These are phyloP conservation scores for Sugiyamaella mastotermitis DNA, from an alignment of 805 yeast species.

Conservation along the genomic window DNA sequence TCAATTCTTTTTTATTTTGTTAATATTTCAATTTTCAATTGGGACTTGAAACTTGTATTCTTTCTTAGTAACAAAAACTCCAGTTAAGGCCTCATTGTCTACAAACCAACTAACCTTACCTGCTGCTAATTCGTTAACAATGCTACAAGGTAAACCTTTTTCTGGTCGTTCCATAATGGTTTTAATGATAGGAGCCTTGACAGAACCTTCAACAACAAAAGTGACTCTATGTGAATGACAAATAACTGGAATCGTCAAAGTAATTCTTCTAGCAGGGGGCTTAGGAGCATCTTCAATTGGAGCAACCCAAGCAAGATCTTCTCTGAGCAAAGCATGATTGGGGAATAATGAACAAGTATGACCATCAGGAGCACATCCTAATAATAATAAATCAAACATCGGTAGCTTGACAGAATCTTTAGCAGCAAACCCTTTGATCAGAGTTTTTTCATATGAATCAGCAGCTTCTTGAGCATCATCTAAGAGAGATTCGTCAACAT, in stretches of 20 bases:
- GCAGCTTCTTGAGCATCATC: conserved; percentile 75
- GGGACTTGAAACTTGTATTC: conserved; percentile 53
- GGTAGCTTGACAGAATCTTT: conserved; percentile 96
- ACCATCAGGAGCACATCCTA: conserved; percentile 99
- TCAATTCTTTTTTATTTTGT: too few relatives aligned
- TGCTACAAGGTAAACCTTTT: conserved; percentile 88
- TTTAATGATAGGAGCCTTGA: conserved; percentile 87
- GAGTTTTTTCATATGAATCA: conserved; percentile 79
- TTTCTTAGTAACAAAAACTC: conserved; percentile 66
- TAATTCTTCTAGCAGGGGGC: conserved; percentile 80
- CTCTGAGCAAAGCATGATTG: conserved; percentile 80
- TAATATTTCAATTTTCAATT: too few relatives aligned
- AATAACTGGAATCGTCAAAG: conserved; percentile 88
- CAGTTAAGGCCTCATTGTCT: conserved; percentile 84
- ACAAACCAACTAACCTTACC: conserved; percentile 97
- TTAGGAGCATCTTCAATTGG: conserved; percentile 89
- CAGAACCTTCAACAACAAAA: conserved; percentile 93
- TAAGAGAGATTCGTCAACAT: conserved; percentile 71
- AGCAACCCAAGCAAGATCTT: conserved; percentile 89
- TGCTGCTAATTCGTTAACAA: conserved; percentile 94
- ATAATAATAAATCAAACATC: conserved; percentile 80
- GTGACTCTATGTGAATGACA: conserved; percentile 90
- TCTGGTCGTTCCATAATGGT: conserved; percentile 96
- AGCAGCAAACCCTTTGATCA: conserved; percentile 87
- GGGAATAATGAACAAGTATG: conserved; percentile 97